Evolutionary conservation across 371 early-diverging fungal genomes (phyloP), one percentile per base, ranked within the genome.

Genomic region (Mortierella sp.): DNA sequence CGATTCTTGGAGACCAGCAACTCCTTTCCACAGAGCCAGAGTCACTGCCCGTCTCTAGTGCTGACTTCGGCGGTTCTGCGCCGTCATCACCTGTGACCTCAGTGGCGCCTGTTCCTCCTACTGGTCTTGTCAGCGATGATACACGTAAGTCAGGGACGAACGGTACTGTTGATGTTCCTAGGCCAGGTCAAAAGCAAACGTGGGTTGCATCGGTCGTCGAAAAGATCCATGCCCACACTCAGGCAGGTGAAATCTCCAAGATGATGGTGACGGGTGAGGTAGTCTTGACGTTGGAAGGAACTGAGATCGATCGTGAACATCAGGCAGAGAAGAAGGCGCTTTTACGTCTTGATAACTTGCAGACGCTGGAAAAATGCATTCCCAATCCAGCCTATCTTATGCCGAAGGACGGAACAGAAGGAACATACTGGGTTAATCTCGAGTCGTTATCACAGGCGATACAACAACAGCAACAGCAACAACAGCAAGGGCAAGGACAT

Each of bases 221-320:
- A 48, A 83, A 78, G 30, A 60, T 88, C 1, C 82, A 85, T 64
- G 81, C 71, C 0, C 60, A 81, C 21, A 62, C 82, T 6, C 81
- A 79, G 21, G 64, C 64, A 1, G 88, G 88, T 3, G 61, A 82
- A 32, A 60, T 80, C 2, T 79, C 69, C 9, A 79, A 72, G 57
- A 66, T 83, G 19, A 70, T 78, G 46, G 75, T 86, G 23, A 75
- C 72, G 44, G 88, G 88, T 19, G 85, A 85, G 51, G 70, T 85
- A 32, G 76, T 82, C 32, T 50, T 86, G 57, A 54, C 57, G 73
- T 47, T 58, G 57, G 37, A 85, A 80, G 47, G 82, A 72, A 60
- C 69, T 0, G 59, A 64, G 46, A 60, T 64, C 8, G 56, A 56
- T 30, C 56, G 53, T 2, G 52, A 49, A n/a, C 42, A 47, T 15